Percentiles rank a stretch among this genome's conserved stretches.
Conservation (phyloP, 768 basidiomycete genomes). For the Termitomyces eurrhizus region DNA sequence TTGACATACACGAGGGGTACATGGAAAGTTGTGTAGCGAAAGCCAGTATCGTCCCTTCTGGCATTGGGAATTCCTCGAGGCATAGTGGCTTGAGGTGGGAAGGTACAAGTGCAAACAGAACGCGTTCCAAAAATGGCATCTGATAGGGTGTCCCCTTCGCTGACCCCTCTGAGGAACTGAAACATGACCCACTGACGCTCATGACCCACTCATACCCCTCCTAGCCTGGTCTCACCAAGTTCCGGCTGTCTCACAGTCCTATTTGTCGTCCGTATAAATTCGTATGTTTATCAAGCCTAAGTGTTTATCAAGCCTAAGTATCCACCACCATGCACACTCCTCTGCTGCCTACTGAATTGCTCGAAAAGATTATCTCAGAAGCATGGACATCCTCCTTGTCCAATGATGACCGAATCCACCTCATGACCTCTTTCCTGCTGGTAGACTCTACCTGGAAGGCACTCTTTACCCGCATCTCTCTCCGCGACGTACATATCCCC, state of each 20-base stretch:
- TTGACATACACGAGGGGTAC: constrained; percentile 67
- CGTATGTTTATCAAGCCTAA: not conserved
- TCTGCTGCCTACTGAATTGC: constrained; percentile 8
- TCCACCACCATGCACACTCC: not conserved
- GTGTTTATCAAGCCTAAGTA: fast-evolving
- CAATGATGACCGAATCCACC: constrained; percentile 22
- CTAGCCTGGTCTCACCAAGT: not conserved
- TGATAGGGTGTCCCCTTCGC: not conserved
- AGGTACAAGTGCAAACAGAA: not conserved
- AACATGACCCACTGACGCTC: not conserved
- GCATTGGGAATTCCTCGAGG: constrained; percentile 81
- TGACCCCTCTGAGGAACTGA: too few relatives aligned
- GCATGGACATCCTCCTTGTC: constrained; percentile 27
- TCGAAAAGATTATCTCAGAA: constrained; percentile 23
- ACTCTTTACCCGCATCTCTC: constrained; percentile 26
- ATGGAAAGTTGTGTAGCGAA: constrained; percentile 78
- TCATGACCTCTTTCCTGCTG: constrained; percentile 26
- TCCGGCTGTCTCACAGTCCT: constrained; percentile 3
- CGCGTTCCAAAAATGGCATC: constrained; percentile 1
- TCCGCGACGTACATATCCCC: constrained; percentile 29
- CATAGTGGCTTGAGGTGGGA: constrained; percentile 35
- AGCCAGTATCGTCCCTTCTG: constrained; percentile 75
- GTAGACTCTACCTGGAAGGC: constrained; percentile 27
- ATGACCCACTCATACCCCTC: not conserved
- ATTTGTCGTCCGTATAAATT: not conserved